These are phyloP conservation scores for Cyclocybe cylindracea DNA, from an alignment of 768 basidiomycete genomes.

Conservation along the genomic window DNA sequence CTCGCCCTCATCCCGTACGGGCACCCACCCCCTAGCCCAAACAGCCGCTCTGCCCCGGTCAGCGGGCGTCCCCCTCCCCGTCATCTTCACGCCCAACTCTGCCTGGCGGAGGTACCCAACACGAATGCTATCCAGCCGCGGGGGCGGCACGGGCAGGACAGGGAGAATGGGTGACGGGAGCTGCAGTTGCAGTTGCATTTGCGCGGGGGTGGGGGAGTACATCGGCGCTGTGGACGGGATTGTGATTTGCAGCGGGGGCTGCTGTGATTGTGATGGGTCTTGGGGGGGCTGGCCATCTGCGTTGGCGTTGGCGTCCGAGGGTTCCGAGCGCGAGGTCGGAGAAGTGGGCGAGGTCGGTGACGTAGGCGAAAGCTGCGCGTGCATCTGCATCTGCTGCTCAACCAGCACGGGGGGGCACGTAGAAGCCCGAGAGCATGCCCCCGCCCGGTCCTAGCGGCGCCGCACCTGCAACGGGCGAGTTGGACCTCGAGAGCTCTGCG, in stretches of 20 bases:
- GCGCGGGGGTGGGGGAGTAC: conserved; percentile 2
- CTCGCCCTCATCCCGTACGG: too few relatives aligned
- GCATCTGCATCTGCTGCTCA: neutral
- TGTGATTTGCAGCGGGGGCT: neutral
- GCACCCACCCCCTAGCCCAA: conserved; percentile 24
- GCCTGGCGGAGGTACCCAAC: conserved; percentile 26
- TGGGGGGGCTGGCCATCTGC: neutral
- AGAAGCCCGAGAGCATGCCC: conserved; percentile 24
- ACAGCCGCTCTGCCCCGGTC: conserved; percentile 25
- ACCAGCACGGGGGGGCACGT: conserved; percentile 23
- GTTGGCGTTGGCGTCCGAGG: too few relatives aligned
- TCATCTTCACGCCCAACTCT: conserved; percentile 27
- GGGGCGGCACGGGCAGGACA: conserved; percentile 34
- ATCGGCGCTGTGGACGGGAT: conserved; percentile 15
- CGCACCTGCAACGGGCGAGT: conserved; percentile 9
- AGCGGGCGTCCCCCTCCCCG: conserved; percentile 37
- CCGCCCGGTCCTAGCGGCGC: conserved; percentile 2
- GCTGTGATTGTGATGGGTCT: too few relatives aligned
- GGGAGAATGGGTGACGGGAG: conserved; percentile 18
- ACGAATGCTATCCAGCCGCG: conserved; percentile 30
- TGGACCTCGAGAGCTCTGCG: conserved; percentile 33
- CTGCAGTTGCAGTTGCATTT: conserved; percentile 15
- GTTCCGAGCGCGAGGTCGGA: too few relatives aligned
- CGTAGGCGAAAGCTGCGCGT: neutral
- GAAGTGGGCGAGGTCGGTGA: neutral